phyloP scores from a whole-genome alignment of 805 yeast species.

The Lachancea nothofagi region DNA sequence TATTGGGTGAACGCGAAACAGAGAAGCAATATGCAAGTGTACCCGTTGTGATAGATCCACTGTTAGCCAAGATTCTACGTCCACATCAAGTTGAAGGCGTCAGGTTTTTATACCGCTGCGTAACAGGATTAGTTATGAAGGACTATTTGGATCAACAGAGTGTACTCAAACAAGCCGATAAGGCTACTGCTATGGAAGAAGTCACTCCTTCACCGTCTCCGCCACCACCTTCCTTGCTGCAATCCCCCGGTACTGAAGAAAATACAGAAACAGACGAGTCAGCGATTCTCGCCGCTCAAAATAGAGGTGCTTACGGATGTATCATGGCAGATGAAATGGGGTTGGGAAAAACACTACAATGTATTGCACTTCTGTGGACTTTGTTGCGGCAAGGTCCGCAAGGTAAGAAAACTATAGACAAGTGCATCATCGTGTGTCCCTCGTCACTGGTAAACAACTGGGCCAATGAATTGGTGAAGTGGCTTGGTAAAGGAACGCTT shows the following conservation, averaged over 20 bases:
- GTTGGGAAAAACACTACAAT: constrained; percentile 83
- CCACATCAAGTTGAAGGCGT: constrained; percentile 98
- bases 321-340: constrained; percentile 99
- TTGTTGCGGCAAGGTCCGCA: constrained; percentile 82
- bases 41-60: constrained; percentile 94
- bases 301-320: constrained; percentile 84
- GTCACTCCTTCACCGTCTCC: constrained; percentile 5
- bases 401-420: constrained; percentile 71
- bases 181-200: constrained; percentile 2
- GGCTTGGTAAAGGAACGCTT: constrained; percentile 90
- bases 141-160: constrained; percentile 27
- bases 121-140: constrained; percentile 66
- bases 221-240: constrained; percentile 1
- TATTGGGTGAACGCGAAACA: constrained; percentile 64
- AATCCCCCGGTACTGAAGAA: constrained; percentile 1
- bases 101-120: constrained; percentile 81
- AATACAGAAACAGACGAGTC: not conserved
- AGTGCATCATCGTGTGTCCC: constrained; percentile 91
- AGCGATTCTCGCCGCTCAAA: constrained; percentile 24
- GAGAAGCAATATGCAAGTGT: constrained; percentile 66
- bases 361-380: constrained; percentile 90
- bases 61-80: constrained; percentile 71
- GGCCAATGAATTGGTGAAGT: constrained; percentile 93
- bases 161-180: constrained; percentile 4
- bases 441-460: constrained; percentile 89